Base-by-base conservation (phyloP, 2,329 filamentous ascomycete species). In the Fusarium virguliforme region DNA sequence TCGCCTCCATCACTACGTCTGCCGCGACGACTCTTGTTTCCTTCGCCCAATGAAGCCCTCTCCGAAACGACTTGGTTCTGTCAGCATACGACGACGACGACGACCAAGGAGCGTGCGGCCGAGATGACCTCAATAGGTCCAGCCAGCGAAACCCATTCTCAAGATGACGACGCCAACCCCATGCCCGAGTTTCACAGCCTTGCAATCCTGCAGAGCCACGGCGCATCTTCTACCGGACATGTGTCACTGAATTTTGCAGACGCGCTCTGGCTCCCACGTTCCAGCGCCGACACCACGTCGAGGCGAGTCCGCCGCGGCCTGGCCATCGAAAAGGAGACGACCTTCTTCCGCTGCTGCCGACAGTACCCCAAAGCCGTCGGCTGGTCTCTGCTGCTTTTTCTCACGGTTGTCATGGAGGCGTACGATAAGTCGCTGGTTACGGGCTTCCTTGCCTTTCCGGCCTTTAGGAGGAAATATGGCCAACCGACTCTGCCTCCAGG, bases 381-480 rank as follows among this genome's bases (percentile, higher is more conserved):
- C 1, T 76, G 73, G 68, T 76, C 74, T 1, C 38, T 76, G 22
- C 32, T 76, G n/a, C 66, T 76, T 26, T 76, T 75, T 50, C 53
- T 72, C 4, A 75, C 74, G 9, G 64, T 76, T 43, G 68, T 76
- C 13, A 76, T 76, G 74, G 74, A 76, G 54, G 74, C 65, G 1
- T 76, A 74, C 34, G 73, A 74, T 15, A 75, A 74, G 59, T 70
- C 67, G 6, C 57, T 76, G n/a, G 63, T 75, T 15, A 60, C 60
- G 5, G 70, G 67, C 24, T 74, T 76, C 51, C 61, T 75, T 35
- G 74, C 71, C 9, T 71, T 75, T 53, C 74, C 74, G 9, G 62
- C 72, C 12, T 74, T 73, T 22, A 67, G 60, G 30, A 22, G 54
- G 18, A 76, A 43, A 46, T 83, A 77, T 57, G 79, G 77, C 22